A percentile compares a stretch with the other conserved stretches of the same genome.
Conservation (phyloP, 352 stramenopile genomes). For the Globisporangium recalcitrans region DNA sequence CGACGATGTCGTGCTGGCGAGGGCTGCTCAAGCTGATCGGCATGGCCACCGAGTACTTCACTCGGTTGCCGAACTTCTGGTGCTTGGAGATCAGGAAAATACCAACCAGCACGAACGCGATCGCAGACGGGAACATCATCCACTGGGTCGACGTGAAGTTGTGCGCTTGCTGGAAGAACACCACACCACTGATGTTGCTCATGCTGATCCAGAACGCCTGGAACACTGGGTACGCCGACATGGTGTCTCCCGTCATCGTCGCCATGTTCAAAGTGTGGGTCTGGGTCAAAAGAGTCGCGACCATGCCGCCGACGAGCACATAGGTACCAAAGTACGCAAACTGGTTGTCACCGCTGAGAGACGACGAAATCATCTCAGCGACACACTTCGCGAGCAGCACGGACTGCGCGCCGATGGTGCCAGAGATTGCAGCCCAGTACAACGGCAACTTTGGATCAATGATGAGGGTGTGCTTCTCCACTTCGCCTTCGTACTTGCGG, state of each 20-base stretch:
- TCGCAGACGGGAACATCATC: conserved; percentile 75
- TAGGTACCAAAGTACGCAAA: conserved; percentile 84
- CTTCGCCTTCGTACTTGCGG: conserved; percentile 54
- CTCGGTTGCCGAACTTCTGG: conserved; percentile 84
- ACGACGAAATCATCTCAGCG: conserved; percentile 79
- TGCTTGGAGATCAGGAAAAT: conserved; percentile 84
- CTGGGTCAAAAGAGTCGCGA: conserved; percentile 69
- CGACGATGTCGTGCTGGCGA: conserved; percentile 83
- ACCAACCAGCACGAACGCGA: conserved; percentile 63
- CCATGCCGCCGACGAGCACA: conserved; percentile 70
- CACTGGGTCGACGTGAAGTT: conserved; percentile 78
- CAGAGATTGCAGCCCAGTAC: conserved; percentile 85
- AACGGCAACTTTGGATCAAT: conserved; percentile 83
- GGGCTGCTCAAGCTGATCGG: conserved; percentile 81
- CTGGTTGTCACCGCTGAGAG: conserved; percentile 80
- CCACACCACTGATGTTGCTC: conserved; percentile 84
- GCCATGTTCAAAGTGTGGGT: conserved; percentile 84
- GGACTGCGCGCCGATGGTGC: conserved; percentile 76
- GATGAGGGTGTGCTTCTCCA: conserved; percentile 82
- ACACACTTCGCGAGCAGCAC: conserved; percentile 84
- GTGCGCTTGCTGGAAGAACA: conserved; percentile 86
- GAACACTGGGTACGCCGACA: conserved; percentile 84
- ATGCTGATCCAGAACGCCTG: conserved; percentile 87
- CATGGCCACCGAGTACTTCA: conserved; percentile 89
- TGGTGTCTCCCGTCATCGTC: conserved; percentile 81